Base-by-base conservation (phyloP, 2,329 filamentous ascomycete genomes). In the Colletotrichum agaves region DNA sequence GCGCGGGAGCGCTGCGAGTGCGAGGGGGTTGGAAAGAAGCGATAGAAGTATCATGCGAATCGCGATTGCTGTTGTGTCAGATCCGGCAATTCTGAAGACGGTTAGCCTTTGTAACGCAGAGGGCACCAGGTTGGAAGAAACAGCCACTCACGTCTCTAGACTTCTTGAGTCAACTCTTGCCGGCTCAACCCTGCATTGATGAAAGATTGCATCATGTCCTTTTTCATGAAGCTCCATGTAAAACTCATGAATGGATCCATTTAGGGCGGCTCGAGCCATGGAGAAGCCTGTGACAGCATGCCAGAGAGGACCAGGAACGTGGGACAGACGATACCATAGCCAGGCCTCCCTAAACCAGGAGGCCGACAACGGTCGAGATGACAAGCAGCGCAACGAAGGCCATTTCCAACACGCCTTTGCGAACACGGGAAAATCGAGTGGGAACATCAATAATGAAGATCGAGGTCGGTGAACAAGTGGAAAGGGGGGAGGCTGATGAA, bases 21-120 rank as follows among this genome's bases (percentile, higher is more conserved):
- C 79, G 0, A 75, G 74, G 0, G 85, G 85, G 43, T 82, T 84
- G 0, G 81, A 85, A 2, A 85, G 78, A 47, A 89, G 75, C 67
- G 84, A 82, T 7, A 88, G 78, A 17, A 89, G 65, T 0, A 80
- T 83, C 19, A 82, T 78, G 1, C 86, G 82, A 21, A 82, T 75
- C 0, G 73, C 74, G 0, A 72, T 75, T 0, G 79, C 75, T 1
- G 75, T 74, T 0, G 80, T 80, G 4, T 82, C 80, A 8, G 75
- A 75, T 10, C 79, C 80, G 2, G 78, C 78, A 6, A 81, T 70
- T 8, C 64, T 70, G 57, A 11, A 0, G 4, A 2, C 31, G 13
- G 5, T 46, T 35, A 61, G 15, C 37, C 3, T 37, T 39, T 43
- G 5, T 23, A 2, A 11, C 6, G 4, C 4, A n/a, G 19, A 23